phyloP scores from a whole-genome alignment of 2,329 filamentous ascomycete genomes.

The Penicillium sp. region DNA sequence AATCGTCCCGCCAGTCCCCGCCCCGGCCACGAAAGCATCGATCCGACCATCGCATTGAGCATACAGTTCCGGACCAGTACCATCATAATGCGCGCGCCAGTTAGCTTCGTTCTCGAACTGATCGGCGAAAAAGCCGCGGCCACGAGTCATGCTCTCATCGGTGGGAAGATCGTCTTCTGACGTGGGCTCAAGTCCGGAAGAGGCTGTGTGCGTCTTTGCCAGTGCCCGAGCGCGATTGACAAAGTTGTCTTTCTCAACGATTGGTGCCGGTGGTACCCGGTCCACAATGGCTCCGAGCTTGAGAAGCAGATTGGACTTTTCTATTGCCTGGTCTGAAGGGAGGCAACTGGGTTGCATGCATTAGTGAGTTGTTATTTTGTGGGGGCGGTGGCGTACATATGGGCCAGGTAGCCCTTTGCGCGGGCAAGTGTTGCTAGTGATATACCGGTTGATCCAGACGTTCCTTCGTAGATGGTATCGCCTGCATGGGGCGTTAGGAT shows the following conservation, averaged over 20 bases:
- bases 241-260: constrained; percentile 90
- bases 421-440: constrained; percentile 86
- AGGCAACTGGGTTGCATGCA: constrained; percentile 63
- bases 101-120: constrained; percentile 94
- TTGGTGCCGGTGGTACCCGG: constrained; percentile 84
- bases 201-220: constrained; percentile 69
- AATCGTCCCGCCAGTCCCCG: constrained; percentile 91
- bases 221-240: constrained; percentile 84
- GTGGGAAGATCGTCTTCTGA: constrained; percentile 19
- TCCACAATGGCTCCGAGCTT: constrained; percentile 93
- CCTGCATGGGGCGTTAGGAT: constrained; percentile 76
- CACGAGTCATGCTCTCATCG: constrained; percentile 50
- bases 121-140: constrained; percentile 88
- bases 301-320: constrained; percentile 85
- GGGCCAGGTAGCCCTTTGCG: constrained; percentile 83
- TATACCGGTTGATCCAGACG: constrained; percentile 93
- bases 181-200: constrained; percentile 17
- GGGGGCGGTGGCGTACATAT: constrained; percentile 62
- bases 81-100: constrained; percentile 76
- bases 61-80: constrained; percentile 88
- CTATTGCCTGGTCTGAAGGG: constrained; percentile 84
- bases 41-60: constrained; percentile 71
- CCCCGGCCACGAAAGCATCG: constrained; percentile 89
- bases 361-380: constrained; percentile 14
- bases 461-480: constrained; percentile 97